phyloP scores from a whole-genome alignment of 1,284 basidiomycete species.

The Boletus semigastroideus region DNA sequence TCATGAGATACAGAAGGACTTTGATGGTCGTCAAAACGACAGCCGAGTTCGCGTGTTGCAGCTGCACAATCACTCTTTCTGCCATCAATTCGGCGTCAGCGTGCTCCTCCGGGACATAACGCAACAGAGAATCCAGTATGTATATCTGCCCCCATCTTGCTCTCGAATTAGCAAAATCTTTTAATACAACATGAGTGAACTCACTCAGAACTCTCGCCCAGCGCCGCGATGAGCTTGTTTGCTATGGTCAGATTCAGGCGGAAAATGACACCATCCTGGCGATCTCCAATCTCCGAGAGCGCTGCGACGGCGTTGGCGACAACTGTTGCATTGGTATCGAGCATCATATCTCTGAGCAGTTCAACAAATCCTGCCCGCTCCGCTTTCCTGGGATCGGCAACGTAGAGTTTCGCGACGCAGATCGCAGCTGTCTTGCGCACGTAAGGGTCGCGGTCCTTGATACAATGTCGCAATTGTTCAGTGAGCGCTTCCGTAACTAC shows the following conservation, averaged over 20 bases:
- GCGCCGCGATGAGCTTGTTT: slow-evolving; percentile 80
- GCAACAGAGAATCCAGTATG: slow-evolving; percentile 91
- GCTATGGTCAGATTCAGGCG: slow-evolving; percentile 81
- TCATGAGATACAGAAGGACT: slow-evolving; percentile 95
- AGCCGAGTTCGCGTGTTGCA: slow-evolving; percentile 94
- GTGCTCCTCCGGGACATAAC: slow-evolving; percentile 87
- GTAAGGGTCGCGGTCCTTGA: slow-evolving; percentile 90
- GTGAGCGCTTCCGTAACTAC: slow-evolving; percentile 76
- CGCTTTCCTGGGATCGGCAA: slow-evolving; percentile 79
- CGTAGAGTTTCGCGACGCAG: slow-evolving; percentile 89
- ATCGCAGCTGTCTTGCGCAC: slow-evolving; percentile 97
- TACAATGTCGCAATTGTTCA: slow-evolving; percentile 83
- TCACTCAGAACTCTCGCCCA: slow-evolving; percentile 91
- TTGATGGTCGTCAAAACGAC: slow-evolving; percentile 95
- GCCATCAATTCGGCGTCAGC: slow-evolving; percentile 92
- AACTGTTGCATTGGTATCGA: slow-evolving; percentile 93
- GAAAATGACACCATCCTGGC: slow-evolving; percentile 88
- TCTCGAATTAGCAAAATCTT: slow-evolving; percentile 7
- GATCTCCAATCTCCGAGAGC: slow-evolving; percentile 88
- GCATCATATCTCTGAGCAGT: slow-evolving; percentile 83
- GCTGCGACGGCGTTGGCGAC: slow-evolving; percentile 94
- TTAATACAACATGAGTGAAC: slow-evolving; percentile 29
- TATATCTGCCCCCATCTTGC: slow-evolving; percentile 98
- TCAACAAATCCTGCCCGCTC: slow-evolving; percentile 86
- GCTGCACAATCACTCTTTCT: slow-evolving; percentile 88